Base-by-base conservation (phyloP, 169 alveolate species). In the Plasmodium gallinaceum region DNA sequence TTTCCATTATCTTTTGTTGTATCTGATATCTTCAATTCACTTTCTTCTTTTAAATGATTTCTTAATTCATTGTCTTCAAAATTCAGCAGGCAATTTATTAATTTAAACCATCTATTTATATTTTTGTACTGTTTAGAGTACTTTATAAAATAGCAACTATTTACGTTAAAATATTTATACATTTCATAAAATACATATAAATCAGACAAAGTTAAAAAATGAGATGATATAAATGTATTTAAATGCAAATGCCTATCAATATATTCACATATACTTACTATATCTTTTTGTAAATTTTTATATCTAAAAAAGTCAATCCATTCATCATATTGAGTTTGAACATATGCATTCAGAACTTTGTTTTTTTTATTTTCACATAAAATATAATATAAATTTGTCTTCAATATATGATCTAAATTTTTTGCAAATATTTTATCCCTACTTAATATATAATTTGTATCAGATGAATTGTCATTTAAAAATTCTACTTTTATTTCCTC, bases 291-390 rank as follows among this genome's bases (percentile, higher is more conserved):
- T 10, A 61, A 8, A 45, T 86, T 52, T 60, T 71, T 86, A 24
- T 37, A 22, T 22, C 69, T 45, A 39, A 60, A 61, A 64, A 70
- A 86, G 60, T 86, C 87, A 14, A 86, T 18, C 92, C 92, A 86
- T 10, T 86, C 92, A n/a, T 86, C 75, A 74, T 86, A 86, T 7
- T 72, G 92, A 1, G 88, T 43, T 52, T 86, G 92, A 2, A 69
- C 24, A 71, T 48, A 86, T 7, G 70, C 87, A 48, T 46, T 58
- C 12, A 48, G 16, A 8, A 57, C 46, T 39, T 68, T 51, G 16
- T 83, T 72, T 20, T 20, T 71, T 24, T 83, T 83, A 3, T 60
- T 54, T 46, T 52, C 68, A 10, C 54, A 7, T 32, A 14, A 22
- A 16, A 64, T 64, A 54, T 86, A 32, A 22, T 86, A 61, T 52